Conservation (phyloP, 108 stramenopile genomes). For the Conticribra weissflogii region DNA sequence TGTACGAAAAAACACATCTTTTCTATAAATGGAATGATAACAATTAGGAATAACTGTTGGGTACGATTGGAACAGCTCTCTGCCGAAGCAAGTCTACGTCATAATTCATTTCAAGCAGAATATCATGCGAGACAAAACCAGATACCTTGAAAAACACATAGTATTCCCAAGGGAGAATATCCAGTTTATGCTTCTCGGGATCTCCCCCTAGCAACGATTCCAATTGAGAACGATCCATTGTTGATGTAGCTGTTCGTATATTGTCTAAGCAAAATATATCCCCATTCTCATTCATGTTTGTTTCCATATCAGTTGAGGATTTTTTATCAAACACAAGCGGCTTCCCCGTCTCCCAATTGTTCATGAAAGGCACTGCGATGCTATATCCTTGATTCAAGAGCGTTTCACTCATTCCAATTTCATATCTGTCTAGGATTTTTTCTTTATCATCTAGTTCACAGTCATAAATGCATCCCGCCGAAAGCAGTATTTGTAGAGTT, state of each 20-base stretch:
- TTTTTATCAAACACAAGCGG: background rate
- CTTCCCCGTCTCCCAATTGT: constrained; percentile 1
- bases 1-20: no score
- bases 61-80: background rate
- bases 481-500: constrained; percentile 14
- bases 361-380: constrained; percentile 6
- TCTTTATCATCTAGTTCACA: background rate
- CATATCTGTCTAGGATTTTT: constrained; percentile 13
- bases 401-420: constrained; percentile 23
- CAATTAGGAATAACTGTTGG: background rate
- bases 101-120: constrained; percentile 5
- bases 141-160: constrained; percentile 36
- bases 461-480: constrained; percentile 20
- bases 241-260: constrained; percentile 3
- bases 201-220: background rate
- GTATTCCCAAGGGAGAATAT: constrained; percentile 15
- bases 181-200: background rate
- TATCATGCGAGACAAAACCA: constrained; percentile 10
- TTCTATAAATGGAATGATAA: no score
- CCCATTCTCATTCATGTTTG: no score
- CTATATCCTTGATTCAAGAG: constrained; percentile 23
- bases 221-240: background rate
- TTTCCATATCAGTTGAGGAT: background rate
- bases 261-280: background rate
- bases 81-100: background rate